Base-by-base conservation (phyloP, 1,284 basidiomycete species). In the Apiotrichum sp. region DNA sequence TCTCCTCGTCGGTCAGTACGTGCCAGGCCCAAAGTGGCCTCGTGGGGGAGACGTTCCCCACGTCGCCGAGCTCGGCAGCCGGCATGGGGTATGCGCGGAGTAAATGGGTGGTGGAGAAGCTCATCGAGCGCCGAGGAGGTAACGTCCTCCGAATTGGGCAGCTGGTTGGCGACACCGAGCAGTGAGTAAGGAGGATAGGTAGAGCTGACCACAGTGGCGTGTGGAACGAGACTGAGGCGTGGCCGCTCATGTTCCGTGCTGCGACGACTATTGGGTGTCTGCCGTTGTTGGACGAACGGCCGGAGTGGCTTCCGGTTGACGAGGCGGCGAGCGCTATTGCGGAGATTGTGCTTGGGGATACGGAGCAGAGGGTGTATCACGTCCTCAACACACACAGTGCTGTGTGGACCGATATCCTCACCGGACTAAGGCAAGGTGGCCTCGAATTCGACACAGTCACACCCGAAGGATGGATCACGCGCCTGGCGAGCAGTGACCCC, bases 401-500 rank as follows among this genome's bases (percentile, higher is more conserved):
- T 13, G 73, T 79, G 3, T 79, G 78, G 59, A 78, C 83, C 31
- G 77, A 75, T 11, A 87, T 95, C 71, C 80, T 81, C 56, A 76
- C 81, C 29, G 83, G 88, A 59, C 80, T 90, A 43, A 69, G 75
- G 10, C 71, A 81, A 8, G 78, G 80, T 50, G 87, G 86, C 8
- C 85, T 91, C 67, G 83, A 71, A 31, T 83, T 93, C 62, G 84
- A 90, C 65, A 81, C 86, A 40, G 85, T 89, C 33, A 80, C 86
- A 79, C 56, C 84, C 82, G 48, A 75, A 70, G 57, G 80, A 77
- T 68, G 86, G 83, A 67, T 84, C n/a, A 69, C 76, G 34, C 65
- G 66, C 0, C 66, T 85, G 31, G 71, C 72, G 0, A 67, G 68
- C 46, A 79, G 76, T 14, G 75, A 80, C 39, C 64, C 71, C 0